These are phyloP conservation scores for Rehmannia glutinosa DNA, from an alignment of 257 asterid genomes.

Conservation along the genomic window DNA sequence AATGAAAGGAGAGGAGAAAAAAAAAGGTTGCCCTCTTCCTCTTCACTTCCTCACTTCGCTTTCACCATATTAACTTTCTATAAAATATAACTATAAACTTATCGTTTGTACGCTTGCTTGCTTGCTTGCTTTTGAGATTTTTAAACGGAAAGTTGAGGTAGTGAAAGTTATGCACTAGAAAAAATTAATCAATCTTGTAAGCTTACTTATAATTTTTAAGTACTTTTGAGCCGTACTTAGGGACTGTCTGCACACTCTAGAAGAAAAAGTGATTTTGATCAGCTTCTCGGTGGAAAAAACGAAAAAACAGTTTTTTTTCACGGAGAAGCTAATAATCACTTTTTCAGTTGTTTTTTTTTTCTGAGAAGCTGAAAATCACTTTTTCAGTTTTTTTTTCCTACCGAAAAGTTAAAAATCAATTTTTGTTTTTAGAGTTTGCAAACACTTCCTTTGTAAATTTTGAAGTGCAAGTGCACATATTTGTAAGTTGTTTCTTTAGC, in stretches of 20 bases:
- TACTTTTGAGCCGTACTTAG: no score
- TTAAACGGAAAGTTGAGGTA: conserved; percentile 28
- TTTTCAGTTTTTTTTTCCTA: no score
- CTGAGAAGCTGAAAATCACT: no score
- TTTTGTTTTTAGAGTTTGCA: no score
- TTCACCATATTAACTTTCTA: conserved; percentile 46
- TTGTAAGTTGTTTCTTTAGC: conserved; percentile 3
- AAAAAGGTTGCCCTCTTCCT: conserved; percentile 47
- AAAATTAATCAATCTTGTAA: background rate
- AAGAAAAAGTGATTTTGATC: no score
- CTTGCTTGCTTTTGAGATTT: conserved; percentile 10
- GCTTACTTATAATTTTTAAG: no score
- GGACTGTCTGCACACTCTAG: no score
- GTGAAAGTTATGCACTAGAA: conserved; percentile 38
- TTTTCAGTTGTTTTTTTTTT: no score
- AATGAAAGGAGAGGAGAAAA: conserved; percentile 43
- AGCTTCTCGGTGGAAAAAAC: no score
- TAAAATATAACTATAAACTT: conserved; percentile 16
- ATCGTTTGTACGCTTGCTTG: conserved; percentile 14
- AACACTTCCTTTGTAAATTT: background rate
- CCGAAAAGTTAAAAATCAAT: no score
- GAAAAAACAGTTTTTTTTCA: no score
- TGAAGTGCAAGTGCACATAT: conserved; percentile 14
- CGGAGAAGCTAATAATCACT: no score
- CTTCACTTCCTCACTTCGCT: conserved; percentile 55